Base-by-base conservation (phyloP, 2,329 filamentous ascomycete genomes). In the Grosmannia serpens region DNA sequence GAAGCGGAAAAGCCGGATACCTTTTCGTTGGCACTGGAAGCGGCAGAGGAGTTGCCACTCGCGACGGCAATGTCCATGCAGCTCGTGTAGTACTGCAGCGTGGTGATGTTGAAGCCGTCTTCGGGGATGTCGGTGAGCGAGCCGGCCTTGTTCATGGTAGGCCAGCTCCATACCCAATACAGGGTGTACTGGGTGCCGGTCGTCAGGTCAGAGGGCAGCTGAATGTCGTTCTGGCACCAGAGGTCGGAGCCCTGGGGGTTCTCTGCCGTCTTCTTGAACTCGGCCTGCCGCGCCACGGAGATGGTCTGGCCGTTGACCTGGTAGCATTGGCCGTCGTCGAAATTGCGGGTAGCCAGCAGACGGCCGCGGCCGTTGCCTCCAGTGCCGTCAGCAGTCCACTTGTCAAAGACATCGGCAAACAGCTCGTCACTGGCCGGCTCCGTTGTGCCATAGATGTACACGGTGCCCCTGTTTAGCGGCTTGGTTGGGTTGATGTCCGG, bases 131-230 rank as follows among this genome's bases (percentile, higher is more conserved):
- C 60, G 47, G 63, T 65, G 33, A 64, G 61, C 55, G 66, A 64
- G 22, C 66, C 64, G 51, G 71, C 67, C 55, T 69, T 59, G 64
- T 70, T 69, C 67, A 83, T 75, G 17, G 82, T 85, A 3, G 87
- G 86, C 89, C 91, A 99, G 71, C 95, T 87, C 94, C 94, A 97
- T 52, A 96, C 86, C 92, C 92, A 97, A 77, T 96, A 95, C 56
- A 96, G 73, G 3, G 90, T 92, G 70, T 91, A 89, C 31, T 79
- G 78, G 33, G 84, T 80, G 51, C 84, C 83, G 11, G 76, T 70
- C n/a, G 79, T 71, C 53, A 83, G 75, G 64, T 87, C 80, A 6
- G 75, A 68, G 0, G 94, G 94, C 17, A 99, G 75, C 67, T 85
- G 78, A 53, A 96, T 75, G 67, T 94, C 85, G 41, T 85, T 85